Percentiles rank a stretch among this genome's conserved stretches.
Evolutionary conservation across 495 filamentous ascomycete species (phyloP).

Genomic region (Penicillium paradoxum): DNA sequence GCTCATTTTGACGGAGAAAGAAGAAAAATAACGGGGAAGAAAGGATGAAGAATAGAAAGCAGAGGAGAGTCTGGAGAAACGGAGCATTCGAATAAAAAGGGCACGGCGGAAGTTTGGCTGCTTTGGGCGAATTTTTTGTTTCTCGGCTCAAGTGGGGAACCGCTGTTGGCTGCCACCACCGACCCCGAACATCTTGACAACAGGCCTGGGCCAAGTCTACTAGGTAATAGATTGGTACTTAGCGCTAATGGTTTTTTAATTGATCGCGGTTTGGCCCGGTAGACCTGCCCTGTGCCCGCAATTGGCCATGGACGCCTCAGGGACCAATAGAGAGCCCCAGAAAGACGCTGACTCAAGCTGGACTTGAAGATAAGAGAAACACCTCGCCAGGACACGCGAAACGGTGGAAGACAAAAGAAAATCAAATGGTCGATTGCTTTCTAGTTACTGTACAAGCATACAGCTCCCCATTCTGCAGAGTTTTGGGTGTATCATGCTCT

Average conservation of each 20-base stretch:
- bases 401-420: slow-evolving; percentile 20
- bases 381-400: neutral
- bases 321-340: slow-evolving; percentile 17
- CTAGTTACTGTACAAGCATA: slow-evolving; percentile 47
- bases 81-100: slow-evolving; percentile 25
- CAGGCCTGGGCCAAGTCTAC: neutral
- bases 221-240: slow-evolving; percentile 1
- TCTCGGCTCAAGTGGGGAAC: slow-evolving; percentile 18
- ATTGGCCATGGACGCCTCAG: neutral
- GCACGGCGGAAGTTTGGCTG: slow-evolving; percentile 28
- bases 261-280: neutral
- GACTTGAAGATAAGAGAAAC: neutral
- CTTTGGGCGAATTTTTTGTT: slow-evolving; percentile 24
- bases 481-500: slow-evolving; percentile 10
- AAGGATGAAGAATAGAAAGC: slow-evolving; percentile 13
- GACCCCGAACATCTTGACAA: neutral
- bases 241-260: neutral
- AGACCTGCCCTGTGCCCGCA: neutral
- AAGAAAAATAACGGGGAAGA: slow-evolving; percentile 15
- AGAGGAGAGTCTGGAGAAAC: slow-evolving; percentile 17
- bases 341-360: slow-evolving; percentile 18
- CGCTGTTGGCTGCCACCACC: slow-evolving; percentile 3
- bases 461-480: slow-evolving; percentile 19
- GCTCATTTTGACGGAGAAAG: slow-evolving; percentile 39
- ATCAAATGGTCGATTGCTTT: slow-evolving; percentile 42